Percentiles rank a stretch among this genome's conserved stretches.
phyloP scores from a whole-genome alignment of 768 basidiomycete species.

The Gloeophyllum trabeum region DNA sequence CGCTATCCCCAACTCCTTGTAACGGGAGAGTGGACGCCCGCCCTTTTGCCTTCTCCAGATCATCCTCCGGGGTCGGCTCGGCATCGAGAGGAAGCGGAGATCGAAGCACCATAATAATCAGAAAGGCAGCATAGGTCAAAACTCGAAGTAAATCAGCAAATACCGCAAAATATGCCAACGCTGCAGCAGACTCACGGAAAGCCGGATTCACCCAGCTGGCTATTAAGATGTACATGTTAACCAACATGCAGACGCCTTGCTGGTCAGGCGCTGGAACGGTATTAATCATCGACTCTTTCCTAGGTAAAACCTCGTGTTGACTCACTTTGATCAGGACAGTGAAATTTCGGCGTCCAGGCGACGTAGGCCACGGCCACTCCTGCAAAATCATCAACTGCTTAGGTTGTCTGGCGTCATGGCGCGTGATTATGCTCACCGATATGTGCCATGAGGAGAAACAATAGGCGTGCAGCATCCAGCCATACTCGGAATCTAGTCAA shows the following conservation, averaged over 20 bases:
- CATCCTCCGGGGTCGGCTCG: too few relatives aligned
- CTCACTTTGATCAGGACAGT: constrained; percentile 33
- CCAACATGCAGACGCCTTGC: constrained; percentile 32
- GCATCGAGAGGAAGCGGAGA: too few relatives aligned
- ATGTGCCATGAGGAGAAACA: constrained; percentile 33
- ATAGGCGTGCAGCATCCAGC: constrained; percentile 40
- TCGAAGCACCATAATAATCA: too few relatives aligned
- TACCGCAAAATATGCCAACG: too few relatives aligned
- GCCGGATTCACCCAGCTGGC: constrained; percentile 43
- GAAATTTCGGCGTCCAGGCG: constrained; percentile 28
- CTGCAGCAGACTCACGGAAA: constrained; percentile 29
- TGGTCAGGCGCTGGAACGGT: constrained; percentile 20
- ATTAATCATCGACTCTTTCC: background rate
- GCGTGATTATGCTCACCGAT: too few relatives aligned
- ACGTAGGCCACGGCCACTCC: constrained; percentile 33
- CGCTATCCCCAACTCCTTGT: too few relatives aligned
- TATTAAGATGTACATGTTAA: constrained; percentile 36
- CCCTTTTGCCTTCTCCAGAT: too few relatives aligned
- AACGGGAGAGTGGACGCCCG: too few relatives aligned
- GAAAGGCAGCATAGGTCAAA: too few relatives aligned
- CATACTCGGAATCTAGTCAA: constrained; percentile 36
- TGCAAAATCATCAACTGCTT: too few relatives aligned
- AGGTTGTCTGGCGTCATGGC: too few relatives aligned
- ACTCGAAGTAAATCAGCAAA: too few relatives aligned
- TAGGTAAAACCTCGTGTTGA: background rate